Percentiles rank a stretch among this genome's conserved stretches.
These are phyloP conservation scores for Fusarium musae DNA, from an alignment of 2,329 filamentous ascomycete species.

Conservation along the genomic window DNA sequence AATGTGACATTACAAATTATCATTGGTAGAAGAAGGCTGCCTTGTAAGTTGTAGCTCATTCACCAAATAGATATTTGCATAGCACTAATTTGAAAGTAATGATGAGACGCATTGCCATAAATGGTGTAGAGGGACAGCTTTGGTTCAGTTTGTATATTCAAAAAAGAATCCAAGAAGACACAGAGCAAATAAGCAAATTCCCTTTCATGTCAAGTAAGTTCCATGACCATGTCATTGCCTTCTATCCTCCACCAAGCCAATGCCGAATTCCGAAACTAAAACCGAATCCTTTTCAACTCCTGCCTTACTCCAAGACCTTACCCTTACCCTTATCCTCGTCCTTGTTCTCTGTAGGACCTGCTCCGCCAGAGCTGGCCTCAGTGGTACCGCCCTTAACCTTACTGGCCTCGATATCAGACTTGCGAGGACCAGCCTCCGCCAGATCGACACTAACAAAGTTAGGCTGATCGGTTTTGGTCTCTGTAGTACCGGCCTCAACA, in stretches of 20 bases:
- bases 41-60: background rate
- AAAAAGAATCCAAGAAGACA: background rate
- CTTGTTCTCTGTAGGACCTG: background rate
- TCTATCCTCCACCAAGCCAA: background rate
- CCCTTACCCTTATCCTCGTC: background rate
- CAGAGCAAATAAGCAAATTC: background rate
- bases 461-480: background rate
- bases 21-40: background rate
- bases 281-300: background rate
- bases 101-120: no score
- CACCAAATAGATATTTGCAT: background rate
- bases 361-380: background rate
- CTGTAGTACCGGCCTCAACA: background rate
- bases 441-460: background rate
- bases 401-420: background rate
- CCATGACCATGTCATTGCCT: background rate
- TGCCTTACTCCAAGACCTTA: background rate
- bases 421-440: background rate
- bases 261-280: background rate
- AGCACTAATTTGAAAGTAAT: no score
- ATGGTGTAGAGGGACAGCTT: accelerated
- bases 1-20: background rate
- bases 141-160: background rate
- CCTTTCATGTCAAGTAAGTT: background rate
- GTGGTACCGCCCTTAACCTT: background rate